phyloP scores from a whole-genome alignment of 352 stramenopile species.

The Globisporangium spinosum region DNA sequence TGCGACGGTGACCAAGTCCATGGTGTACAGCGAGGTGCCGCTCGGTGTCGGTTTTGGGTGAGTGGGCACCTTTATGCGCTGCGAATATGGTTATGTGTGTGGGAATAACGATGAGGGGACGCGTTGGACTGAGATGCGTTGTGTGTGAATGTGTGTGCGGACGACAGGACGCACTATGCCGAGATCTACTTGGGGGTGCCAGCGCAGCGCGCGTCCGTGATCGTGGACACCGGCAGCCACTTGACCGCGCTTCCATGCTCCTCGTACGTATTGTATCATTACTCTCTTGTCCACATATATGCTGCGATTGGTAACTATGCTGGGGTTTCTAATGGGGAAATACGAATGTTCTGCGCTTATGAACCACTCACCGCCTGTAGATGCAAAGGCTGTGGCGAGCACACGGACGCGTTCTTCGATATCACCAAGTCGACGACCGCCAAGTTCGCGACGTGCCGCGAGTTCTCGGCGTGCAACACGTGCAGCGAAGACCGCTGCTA shows the following conservation, averaged over 20 bases:
- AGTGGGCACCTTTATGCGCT: not conserved
- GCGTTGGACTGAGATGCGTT: not conserved
- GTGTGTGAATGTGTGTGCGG: conserved; percentile 6
- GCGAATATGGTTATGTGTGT: conserved; percentile 3
- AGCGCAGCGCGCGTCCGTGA: conserved; percentile 78
- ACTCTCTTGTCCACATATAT: not conserved
- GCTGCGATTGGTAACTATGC: not conserved
- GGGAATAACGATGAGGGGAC: not conserved
- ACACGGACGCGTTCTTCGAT: conserved; percentile 76
- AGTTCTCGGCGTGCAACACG: conserved; percentile 44
- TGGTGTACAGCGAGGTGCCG: conserved; percentile 59
- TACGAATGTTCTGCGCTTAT: not conserved
- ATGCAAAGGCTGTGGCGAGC: conserved; percentile 59
- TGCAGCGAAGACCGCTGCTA: conserved; percentile 66
- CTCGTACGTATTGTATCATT: conserved; percentile 21
- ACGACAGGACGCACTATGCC: conserved; percentile 73
- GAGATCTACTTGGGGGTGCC: conserved; percentile 80
- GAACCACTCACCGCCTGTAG: conserved; percentile 13
- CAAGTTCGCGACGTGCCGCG: conserved; percentile 57
- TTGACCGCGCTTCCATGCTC: conserved; percentile 75
- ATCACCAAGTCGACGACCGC: conserved; percentile 74
- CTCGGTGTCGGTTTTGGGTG: conserved; percentile 70
- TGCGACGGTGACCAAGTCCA: conserved; percentile 3
- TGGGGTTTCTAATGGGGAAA: not conserved
- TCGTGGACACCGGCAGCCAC: conserved; percentile 81